phyloP scores from a whole-genome alignment of 768 basidiomycete genomes.

The Trametes cinnabarina region DNA sequence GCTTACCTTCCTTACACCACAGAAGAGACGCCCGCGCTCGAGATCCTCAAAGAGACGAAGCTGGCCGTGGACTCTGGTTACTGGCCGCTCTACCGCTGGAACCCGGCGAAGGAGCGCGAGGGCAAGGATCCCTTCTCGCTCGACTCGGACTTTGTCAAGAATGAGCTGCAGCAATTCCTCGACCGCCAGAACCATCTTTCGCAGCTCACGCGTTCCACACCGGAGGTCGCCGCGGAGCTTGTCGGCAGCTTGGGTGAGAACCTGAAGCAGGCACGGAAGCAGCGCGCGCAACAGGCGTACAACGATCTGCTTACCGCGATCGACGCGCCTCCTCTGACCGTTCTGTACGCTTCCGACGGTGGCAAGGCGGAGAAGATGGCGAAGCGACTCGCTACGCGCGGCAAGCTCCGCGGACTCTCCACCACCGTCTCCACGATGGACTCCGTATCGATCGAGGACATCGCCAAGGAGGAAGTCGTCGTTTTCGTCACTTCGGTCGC shows the following conservation, averaged over 20 bases:
- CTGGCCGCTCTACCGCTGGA: slow-evolving; percentile 99
- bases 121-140: slow-evolving; percentile 82
- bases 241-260: slow-evolving; percentile 83
- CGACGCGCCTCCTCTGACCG: slow-evolving; percentile 83
- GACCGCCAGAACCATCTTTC: slow-evolving; percentile 96
- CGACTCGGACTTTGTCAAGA: slow-evolving; percentile 92
- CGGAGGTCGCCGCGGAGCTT: slow-evolving; percentile 77
- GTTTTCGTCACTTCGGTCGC: slow-evolving; percentile 89
- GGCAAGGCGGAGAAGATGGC: slow-evolving; percentile 96
- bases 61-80: slow-evolving; percentile 93
- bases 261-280: slow-evolving; percentile 79
- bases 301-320: slow-evolving; percentile 78
- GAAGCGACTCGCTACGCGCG: slow-evolving; percentile 80
- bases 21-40: slow-evolving; percentile 76
- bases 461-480: slow-evolving; percentile 65
- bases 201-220: slow-evolving; percentile 81
- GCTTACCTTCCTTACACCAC: slow-evolving; percentile 89
- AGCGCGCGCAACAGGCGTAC: slow-evolving; percentile 80
- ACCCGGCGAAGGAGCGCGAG: slow-evolving; percentile 79
- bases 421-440: slow-evolving; percentile 77
- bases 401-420: slow-evolving; percentile 79
- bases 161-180: slow-evolving; percentile 89
- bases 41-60: slow-evolving; percentile 96
- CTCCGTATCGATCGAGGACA: slow-evolving; percentile 69
- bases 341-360: slow-evolving; percentile 94